Evolutionary conservation across 1,284 basidiomycete genomes (phyloP), one percentile per base, ranked within the genome.

Genomic region (Naganishia liquefaciens): DNA sequence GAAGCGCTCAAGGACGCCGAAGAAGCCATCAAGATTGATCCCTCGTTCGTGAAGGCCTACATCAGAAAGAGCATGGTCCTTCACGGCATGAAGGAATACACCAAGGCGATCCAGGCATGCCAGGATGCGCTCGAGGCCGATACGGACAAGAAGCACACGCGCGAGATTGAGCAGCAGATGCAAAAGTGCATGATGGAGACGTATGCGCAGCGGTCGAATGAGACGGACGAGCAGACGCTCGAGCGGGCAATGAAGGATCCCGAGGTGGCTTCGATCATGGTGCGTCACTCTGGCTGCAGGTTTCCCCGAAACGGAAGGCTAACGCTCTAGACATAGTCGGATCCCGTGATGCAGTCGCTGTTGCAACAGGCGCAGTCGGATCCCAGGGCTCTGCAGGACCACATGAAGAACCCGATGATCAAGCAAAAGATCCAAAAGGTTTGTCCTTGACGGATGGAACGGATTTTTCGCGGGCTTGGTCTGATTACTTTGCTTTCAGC

Each of bases 1-100:
- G 96, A 99, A 78, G 96, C 95, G 1, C 84, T 99, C 74, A 98
- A 98, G 80, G 96, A 99, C 75, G 88, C 88, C 30, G 87, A 99
- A 63, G 86, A 90, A 77, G 94, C 96, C 23, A 95, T 99, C 82
- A 88, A 88, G 79, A 86, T 91, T 53, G 95, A 99, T 79, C 86
- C 90, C 42, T 84, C 84, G 54, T 95, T 95, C 73, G 88, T 95
- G 80, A 99, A 96, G 81, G 96, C 91, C 15, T 90, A 98, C 81
- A 90, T 99, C 73, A 91, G 96, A 73, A 98, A 98, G 81, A 86
- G 89, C 37, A 87, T 87, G 72, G 88, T 98, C 54, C 81, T 95
- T 47, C 87, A 86, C 74, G 84, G 86, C 50, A 98, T 99, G 95
- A 90, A 91, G 71, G 94, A 99, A 64, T 88, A 89, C 78, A 87